A percentile compares a stretch with the other conserved stretches of the same genome.
Evolutionary conservation across 2,329 filamentous ascomycete genomes (phyloP).

Genomic region (Neurospora sp.): DNA sequence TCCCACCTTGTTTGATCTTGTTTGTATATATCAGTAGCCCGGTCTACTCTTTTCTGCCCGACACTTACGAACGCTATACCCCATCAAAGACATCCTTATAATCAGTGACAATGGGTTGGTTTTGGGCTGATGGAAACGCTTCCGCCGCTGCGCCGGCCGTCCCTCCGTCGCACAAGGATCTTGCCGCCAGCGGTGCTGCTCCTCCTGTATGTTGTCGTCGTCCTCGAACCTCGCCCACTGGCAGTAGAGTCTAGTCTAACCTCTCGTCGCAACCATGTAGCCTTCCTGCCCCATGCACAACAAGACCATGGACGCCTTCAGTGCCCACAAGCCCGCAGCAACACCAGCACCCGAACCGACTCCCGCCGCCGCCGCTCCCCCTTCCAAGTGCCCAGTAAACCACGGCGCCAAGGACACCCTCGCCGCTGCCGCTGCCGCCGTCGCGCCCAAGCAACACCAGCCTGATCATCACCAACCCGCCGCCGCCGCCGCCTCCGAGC

Average conservation of each 20-base stretch:
- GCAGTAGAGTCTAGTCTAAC: constrained; percentile 13
- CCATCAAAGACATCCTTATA: not conserved
- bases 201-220: constrained; percentile 30
- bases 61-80: not conserved
- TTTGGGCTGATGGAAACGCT: constrained; percentile 46
- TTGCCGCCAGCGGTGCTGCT: constrained; percentile 19
- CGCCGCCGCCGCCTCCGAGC: constrained; percentile 21
- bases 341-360: constrained; percentile 18
- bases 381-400: constrained; percentile 28
- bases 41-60: not conserved
- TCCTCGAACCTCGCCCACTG: not conserved
- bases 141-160: constrained; percentile 8
- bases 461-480: not conserved
- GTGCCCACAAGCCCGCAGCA: constrained; percentile 11
- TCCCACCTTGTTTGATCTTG: not conserved
- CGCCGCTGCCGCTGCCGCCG: constrained; percentile 13
- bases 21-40: not conserved
- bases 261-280: constrained; percentile 23
- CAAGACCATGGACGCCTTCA: constrained; percentile 39
- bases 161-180: constrained; percentile 13
- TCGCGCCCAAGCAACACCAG: constrained; percentile 13
- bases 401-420: constrained; percentile 23
- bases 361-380: constrained; percentile 8
- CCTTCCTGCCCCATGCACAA: constrained; percentile 50
- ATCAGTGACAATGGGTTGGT: constrained; percentile 45